Conservation (phyloP, 148 eudicot species). For the Vaccinium corymbosum region DNA sequence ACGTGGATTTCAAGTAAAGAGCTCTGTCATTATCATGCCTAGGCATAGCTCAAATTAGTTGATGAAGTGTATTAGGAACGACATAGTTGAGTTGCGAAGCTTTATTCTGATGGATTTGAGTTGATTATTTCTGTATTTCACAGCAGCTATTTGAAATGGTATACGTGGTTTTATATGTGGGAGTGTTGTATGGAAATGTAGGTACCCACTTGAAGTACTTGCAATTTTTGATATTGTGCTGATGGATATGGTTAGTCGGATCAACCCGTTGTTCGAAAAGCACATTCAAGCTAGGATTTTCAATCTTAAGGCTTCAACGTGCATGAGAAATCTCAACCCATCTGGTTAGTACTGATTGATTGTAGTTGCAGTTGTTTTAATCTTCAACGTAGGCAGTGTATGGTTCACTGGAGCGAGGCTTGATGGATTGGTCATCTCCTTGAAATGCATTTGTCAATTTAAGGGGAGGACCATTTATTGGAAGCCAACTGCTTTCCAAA, state of each 20-base stretch:
- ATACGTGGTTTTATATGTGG: background rate
- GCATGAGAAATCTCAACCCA: conserved; percentile 93
- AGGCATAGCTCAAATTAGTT: background rate
- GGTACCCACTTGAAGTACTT: conserved; percentile 88
- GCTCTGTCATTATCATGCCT: background rate
- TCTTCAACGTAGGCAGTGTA: background rate
- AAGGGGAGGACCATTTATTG: background rate
- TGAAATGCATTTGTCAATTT: background rate
- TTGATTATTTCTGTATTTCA: background rate
- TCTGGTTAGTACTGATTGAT: conserved; percentile 50
- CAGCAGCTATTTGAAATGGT: background rate
- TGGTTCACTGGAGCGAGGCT: background rate
- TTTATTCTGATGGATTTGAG: background rate
- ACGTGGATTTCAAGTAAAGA: background rate
- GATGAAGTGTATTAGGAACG: background rate
- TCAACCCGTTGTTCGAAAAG: conserved; percentile 70
- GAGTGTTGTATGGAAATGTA: background rate
- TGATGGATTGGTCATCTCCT: background rate
- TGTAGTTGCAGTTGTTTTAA: background rate
- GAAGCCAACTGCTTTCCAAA: background rate
- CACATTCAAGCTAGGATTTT: conserved; percentile 90
- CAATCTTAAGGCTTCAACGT: conserved; percentile 70
- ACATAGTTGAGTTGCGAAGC: background rate
- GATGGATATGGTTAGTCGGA: conserved; percentile 82
- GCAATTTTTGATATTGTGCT: conserved; percentile 94